phyloP scores from a whole-genome alignment of 2,329 filamentous ascomycete species.

The Thielaviopsis euricoi region DNA sequence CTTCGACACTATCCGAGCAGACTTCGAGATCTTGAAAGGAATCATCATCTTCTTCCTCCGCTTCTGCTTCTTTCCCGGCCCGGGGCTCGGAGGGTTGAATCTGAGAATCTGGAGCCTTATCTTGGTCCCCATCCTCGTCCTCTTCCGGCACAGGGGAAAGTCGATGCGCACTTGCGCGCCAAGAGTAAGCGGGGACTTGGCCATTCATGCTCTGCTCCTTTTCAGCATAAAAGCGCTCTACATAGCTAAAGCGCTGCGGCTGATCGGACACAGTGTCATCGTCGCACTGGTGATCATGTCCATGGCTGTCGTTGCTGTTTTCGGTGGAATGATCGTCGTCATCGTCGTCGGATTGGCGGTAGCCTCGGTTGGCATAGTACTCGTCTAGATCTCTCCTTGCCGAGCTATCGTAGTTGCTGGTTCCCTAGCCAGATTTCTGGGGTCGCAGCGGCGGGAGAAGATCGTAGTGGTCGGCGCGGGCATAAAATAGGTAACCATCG shows the following conservation, averaged over 20 bases:
- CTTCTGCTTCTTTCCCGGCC: too few species aligned
- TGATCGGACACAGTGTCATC: too few species aligned
- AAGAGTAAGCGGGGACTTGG: neutral
- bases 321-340: neutral
- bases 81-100: neutral
- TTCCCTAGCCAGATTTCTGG: neutral
- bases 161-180: conserved; percentile 5
- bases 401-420: neutral
- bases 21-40: neutral
- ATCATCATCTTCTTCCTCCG: neutral
- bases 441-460: neutral
- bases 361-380: neutral
- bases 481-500: neutral
- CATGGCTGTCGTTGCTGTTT: too few species aligned
- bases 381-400: neutral
- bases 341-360: neutral
- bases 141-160: conserved; percentile 3
- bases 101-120: conserved; percentile 16
- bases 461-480: neutral
- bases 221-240: neutral
- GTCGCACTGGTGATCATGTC: too few species aligned
- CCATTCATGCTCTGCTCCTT: neutral
- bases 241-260: neutral
- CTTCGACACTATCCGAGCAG: neutral
- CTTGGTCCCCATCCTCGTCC: conserved; percentile 16